Percentiles rank a stretch among this genome's conserved stretches.
phyloP scores from a whole-genome alignment of 352 stramenopile species.

The Pythium sukuiense region DNA sequence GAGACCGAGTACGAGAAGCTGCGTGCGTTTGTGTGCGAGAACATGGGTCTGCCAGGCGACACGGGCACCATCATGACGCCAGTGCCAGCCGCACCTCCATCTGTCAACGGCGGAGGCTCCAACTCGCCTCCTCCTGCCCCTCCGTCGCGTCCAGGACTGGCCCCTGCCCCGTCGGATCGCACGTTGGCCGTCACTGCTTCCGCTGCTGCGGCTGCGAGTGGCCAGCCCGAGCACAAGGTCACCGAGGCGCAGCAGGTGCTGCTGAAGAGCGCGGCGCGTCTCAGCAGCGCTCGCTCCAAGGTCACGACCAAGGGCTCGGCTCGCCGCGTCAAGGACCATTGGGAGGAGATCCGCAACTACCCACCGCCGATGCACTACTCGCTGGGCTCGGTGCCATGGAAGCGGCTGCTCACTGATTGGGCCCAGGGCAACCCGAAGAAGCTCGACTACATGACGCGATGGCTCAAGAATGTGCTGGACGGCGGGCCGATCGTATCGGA shows the following conservation, averaged over 20 bases:
- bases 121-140: not conserved
- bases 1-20: conserved; percentile 86
- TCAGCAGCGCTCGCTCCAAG: conserved; percentile 69
- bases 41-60: conserved; percentile 71
- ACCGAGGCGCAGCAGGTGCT: conserved; percentile 67
- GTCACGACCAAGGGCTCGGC: conserved; percentile 73
- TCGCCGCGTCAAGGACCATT: conserved; percentile 84
- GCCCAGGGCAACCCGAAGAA: conserved; percentile 89
- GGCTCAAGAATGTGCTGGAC: conserved; percentile 89
- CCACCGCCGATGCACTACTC: conserved; percentile 82
- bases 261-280: conserved; percentile 64
- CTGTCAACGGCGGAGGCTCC: conserved; percentile 21
- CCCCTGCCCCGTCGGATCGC: conserved; percentile 33
- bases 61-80: conserved; percentile 43
- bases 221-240: conserved; percentile 47
- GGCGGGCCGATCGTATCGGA: conserved; percentile 83
- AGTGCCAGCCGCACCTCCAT: not conserved
- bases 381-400: conserved; percentile 83
- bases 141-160: conserved; percentile 11
- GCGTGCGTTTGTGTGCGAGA: conserved; percentile 75
- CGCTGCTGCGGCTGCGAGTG: conserved; percentile 19
- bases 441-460: conserved; percentile 89
- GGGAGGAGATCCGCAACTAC: conserved; percentile 88
- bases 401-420: conserved; percentile 84
- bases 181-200: conserved; percentile 1